phyloP scores from a whole-genome alignment of 805 yeast species.

The Teunomyces panamensis region DNA sequence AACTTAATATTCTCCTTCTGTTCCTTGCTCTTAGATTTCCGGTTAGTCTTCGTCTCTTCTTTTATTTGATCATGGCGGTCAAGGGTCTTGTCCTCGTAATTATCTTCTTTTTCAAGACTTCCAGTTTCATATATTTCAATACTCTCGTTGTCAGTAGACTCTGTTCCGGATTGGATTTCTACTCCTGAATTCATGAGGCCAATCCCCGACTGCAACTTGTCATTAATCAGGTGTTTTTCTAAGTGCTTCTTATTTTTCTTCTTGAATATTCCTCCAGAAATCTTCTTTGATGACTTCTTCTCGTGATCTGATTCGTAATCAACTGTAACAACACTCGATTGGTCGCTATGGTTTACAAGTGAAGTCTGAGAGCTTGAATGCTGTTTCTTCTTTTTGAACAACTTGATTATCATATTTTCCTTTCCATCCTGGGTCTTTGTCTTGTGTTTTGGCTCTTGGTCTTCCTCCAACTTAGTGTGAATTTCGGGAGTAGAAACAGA shows the following conservation, averaged over 20 bases:
- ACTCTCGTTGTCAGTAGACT: background rate
- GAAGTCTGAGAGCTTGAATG: slow-evolving; percentile 4
- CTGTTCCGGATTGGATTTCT: slow-evolving; percentile 4
- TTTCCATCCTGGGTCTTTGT: slow-evolving; percentile 20
- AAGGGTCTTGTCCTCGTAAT: background rate
- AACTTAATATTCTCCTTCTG: slow-evolving; percentile 9
- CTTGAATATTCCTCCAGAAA: slow-evolving; percentile 13
- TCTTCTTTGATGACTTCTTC: slow-evolving; percentile 15
- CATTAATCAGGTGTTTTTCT: slow-evolving; percentile 5
- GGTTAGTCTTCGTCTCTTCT: slow-evolving; percentile 4
- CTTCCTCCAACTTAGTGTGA: slow-evolving; percentile 7
- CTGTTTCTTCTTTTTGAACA: slow-evolving; percentile 35
- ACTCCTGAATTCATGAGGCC: background rate
- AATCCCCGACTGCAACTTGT: background rate
- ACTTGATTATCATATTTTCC: slow-evolving; percentile 40
- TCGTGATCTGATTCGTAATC: slow-evolving; percentile 25
- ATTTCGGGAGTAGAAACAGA: slow-evolving; percentile 41
- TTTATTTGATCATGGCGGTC: background rate
- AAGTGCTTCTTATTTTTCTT: slow-evolving; percentile 12
- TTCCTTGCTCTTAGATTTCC: slow-evolving; percentile 9
- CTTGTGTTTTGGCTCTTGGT: background rate
- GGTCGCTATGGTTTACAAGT: background rate
- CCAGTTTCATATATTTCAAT: background rate
- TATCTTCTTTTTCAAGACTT: background rate
- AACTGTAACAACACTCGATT: slow-evolving; percentile 17